phyloP scores from a whole-genome alignment of 1,284 basidiomycete genomes.

The Puccinia horiana region DNA sequence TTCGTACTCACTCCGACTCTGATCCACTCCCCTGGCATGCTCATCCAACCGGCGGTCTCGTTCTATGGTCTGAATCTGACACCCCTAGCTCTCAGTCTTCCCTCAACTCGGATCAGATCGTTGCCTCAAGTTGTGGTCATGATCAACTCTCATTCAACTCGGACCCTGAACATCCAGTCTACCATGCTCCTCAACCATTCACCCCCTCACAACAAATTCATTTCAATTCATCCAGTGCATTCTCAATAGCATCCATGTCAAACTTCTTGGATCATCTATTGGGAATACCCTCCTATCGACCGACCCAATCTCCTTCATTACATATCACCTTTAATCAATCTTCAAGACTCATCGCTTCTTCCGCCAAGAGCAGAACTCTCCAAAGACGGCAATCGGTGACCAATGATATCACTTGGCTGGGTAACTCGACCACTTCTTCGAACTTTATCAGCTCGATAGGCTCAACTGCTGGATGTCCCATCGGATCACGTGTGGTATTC shows the following conservation, averaged over 20 bases:
- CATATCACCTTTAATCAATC: constrained; percentile 13
- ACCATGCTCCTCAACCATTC: constrained; percentile 57
- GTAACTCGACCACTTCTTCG: constrained; percentile 18
- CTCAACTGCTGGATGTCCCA: constrained; percentile 71
- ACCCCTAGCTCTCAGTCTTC: constrained; percentile 54
- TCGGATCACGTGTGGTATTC: constrained; percentile 72
- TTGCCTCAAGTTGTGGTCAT: constrained; percentile 65
- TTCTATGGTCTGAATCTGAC: constrained; percentile 71
- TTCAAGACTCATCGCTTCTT: constrained; percentile 14
- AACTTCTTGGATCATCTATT: constrained; percentile 52
- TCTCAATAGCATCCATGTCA: constrained; percentile 46
- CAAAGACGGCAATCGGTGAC: constrained; percentile 65
- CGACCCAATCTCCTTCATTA: background rate
- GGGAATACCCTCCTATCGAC: constrained; percentile 12
- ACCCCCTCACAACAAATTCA: constrained; percentile 54
- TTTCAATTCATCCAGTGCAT: constrained; percentile 54
- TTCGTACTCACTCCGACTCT: constrained; percentile 66
- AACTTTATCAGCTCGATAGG: constrained; percentile 56
- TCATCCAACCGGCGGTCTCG: constrained; percentile 62
- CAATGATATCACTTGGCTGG: constrained; percentile 41
- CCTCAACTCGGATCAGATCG: background rate
- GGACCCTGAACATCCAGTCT: constrained; percentile 66
- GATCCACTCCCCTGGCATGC: constrained; percentile 50
- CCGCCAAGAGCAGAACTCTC: constrained; percentile 61
- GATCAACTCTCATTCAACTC: constrained; percentile 71